phyloP scores from a whole-genome alignment of 768 basidiomycete species.

The Hygrophoropsis aurantiaca region DNA sequence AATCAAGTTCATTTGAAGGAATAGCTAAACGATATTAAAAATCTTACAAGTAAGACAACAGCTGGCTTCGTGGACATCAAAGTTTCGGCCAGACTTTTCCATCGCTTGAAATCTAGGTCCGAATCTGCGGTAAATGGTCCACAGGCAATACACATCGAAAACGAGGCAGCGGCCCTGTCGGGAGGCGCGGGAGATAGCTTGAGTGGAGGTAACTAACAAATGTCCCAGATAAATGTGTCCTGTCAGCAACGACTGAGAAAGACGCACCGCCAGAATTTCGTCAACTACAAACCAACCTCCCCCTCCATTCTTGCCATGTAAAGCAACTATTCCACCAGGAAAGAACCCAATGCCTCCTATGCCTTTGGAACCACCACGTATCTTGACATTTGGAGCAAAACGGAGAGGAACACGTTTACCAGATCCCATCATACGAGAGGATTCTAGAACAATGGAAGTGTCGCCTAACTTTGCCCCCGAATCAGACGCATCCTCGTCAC shows the following conservation, averaged over 20 bases:
- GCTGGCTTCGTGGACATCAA: conserved; percentile 67
- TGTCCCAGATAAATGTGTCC: not conserved
- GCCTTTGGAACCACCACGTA: conserved; percentile 64
- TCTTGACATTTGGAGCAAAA: conserved; percentile 63
- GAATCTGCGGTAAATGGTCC: conserved; percentile 86
- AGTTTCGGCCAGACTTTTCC: conserved; percentile 61
- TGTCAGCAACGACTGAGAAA: not conserved
- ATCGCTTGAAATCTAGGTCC: conserved; percentile 74
- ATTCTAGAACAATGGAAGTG: conserved; percentile 73
- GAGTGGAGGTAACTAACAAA: conserved; percentile 62
- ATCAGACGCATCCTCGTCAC: conserved; percentile 59
- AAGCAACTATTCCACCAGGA: conserved; percentile 82
- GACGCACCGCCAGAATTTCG: conserved; percentile 76
- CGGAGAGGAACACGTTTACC: conserved; percentile 69
- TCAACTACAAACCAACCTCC: conserved; percentile 83
- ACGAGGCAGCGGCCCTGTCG: conserved; percentile 39
- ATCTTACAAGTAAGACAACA: conserved; percentile 71
- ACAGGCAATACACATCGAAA: conserved; percentile 70
- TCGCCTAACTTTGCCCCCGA: conserved; percentile 71
- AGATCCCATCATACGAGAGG: conserved; percentile 72
- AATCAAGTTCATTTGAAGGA: conserved; percentile 3
- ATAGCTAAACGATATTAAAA: not conserved
- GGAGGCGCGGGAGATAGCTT: conserved; percentile 42
- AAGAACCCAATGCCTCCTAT: conserved; percentile 73
- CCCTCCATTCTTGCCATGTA: conserved; percentile 89